A percentile compares a stretch with the other conserved stretches of the same genome.
Evolutionary conservation across 352 stramenopile species (phyloP).

Genomic region (Globisporangium splendens): DNA sequence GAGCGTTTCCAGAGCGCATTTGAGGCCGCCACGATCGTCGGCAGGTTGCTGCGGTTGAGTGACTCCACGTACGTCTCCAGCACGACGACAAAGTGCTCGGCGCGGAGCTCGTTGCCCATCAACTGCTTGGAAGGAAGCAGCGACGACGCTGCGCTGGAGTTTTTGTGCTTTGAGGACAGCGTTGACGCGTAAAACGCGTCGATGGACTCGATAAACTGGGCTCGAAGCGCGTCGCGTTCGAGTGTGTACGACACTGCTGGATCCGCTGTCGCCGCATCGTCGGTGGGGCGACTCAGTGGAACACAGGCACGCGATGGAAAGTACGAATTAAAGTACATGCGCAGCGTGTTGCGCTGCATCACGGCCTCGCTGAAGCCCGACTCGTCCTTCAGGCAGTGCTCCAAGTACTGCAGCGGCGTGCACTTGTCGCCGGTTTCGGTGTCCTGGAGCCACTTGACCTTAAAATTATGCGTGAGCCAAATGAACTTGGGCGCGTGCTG

Average conservation of each 20-base stretch:
- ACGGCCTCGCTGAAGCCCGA: constrained; percentile 53
- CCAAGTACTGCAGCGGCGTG: constrained; percentile 48
- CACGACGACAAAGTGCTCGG: constrained; percentile 34
- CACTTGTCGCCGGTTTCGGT: constrained; percentile 37
- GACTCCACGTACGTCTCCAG: constrained; percentile 40
- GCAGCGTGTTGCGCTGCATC: constrained; percentile 39
- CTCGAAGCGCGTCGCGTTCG: constrained; percentile 31
- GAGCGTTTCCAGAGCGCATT: constrained; percentile 40
- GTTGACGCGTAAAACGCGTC: constrained; percentile 44
- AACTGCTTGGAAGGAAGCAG: constrained; percentile 42
- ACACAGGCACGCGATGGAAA: constrained; percentile 43
- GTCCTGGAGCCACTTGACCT: constrained; percentile 61
- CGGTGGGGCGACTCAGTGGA: constrained; percentile 43
- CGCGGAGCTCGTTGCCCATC: constrained; percentile 31
- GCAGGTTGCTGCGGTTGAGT: constrained; percentile 36
- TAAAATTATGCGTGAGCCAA: constrained; percentile 62
- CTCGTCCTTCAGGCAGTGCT: constrained; percentile 40
- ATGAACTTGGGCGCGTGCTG: constrained; percentile 53
- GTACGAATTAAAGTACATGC: constrained; percentile 57
- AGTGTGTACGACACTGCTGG: constrained; percentile 8
- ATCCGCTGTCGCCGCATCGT: constrained; percentile 16
- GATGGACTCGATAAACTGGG: constrained; percentile 53
- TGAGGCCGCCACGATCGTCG: constrained; percentile 40
- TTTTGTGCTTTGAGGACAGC: constrained; percentile 27
- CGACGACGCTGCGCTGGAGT: not conserved